phyloP scores from a whole-genome alignment of 129 eudicot species.

The Scalesia atractyloides region DNA sequence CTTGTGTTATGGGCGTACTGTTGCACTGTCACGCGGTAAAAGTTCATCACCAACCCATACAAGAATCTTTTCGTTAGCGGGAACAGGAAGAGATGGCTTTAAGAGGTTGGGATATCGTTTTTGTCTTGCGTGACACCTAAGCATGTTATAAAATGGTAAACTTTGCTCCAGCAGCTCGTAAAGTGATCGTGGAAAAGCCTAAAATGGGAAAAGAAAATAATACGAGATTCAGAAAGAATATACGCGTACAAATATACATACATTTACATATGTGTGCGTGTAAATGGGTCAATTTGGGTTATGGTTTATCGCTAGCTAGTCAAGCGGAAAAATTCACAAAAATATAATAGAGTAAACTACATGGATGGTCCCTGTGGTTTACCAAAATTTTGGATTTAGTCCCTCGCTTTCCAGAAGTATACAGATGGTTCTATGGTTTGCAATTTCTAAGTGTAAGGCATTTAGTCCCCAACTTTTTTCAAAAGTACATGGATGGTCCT shows the following conservation, averaged over 20 bases:
- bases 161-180: slow-evolving; percentile 87
- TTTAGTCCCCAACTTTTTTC: no score
- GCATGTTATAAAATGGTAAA: slow-evolving; percentile 90
- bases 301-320: background rate
- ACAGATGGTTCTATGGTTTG: no score
- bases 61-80: slow-evolving; percentile 81
- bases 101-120: slow-evolving; percentile 37
- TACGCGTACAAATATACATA: no score
- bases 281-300: background rate
- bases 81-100: slow-evolving; percentile 72
- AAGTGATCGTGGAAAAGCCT: slow-evolving; percentile 73
- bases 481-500: no score
- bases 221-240: background rate
- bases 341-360: background rate
- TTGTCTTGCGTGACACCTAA: slow-evolving; percentile 48
- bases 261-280: background rate
- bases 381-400: no score
- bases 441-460: no score
- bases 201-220: slow-evolving; percentile 10
- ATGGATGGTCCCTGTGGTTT: no score
- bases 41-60: slow-evolving; percentile 97
- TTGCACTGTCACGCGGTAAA: slow-evolving; percentile 84
- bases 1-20: slow-evolving; percentile 45
- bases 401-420: no score
- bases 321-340: background rate